phyloP scores from a whole-genome alignment of 2,329 filamentous ascomycete genomes.

The Zalaria sp. region DNA sequence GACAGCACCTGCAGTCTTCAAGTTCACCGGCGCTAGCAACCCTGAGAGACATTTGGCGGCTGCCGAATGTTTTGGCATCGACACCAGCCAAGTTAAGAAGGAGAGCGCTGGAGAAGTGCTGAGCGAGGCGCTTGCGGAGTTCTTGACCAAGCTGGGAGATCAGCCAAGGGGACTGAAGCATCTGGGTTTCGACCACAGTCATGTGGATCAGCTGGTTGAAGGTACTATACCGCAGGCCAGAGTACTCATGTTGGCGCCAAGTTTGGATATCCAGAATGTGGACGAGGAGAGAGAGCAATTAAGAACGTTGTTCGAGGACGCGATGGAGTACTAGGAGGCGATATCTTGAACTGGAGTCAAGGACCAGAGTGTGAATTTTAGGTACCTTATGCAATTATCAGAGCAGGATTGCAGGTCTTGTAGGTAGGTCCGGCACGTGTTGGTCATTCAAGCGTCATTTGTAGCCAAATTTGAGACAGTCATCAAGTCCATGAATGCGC shows the following conservation, averaged over 20 bases:
- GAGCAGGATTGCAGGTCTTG: too few species aligned
- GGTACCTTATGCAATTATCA: too few species aligned
- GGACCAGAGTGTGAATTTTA: too few species aligned
- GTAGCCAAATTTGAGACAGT: too few species aligned
- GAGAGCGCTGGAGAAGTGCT: conserved; percentile 85
- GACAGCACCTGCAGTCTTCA: conserved; percentile 84
- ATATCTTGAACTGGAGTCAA: too few species aligned
- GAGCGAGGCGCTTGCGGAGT: conserved; percentile 66
- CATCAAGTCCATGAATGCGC: too few species aligned
- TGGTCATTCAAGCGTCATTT: too few species aligned
- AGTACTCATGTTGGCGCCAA: conserved; percentile 85
- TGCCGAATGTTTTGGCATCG: conserved; percentile 81
- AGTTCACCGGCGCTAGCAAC: conserved; percentile 81
- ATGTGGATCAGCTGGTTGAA: conserved; percentile 77
- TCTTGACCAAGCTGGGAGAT: conserved; percentile 71
- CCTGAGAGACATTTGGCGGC: conserved; percentile 83
- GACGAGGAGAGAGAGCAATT: conserved; percentile 36
- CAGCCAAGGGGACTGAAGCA: conserved; percentile 77
- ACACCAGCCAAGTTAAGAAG: conserved; percentile 72
- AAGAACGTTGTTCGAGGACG: conserved; percentile 31
- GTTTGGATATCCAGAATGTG: conserved; percentile 38
- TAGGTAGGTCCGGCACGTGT: too few species aligned
- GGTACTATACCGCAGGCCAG: conserved; percentile 86
- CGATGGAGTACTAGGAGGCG: conserved; percentile 23
- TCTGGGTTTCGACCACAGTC: conserved; percentile 60